Percentiles rank a stretch among this genome's conserved stretches.
phyloP scores from a whole-genome alignment of 768 basidiomycete genomes.

The Daedaleopsis nitida region DNA sequence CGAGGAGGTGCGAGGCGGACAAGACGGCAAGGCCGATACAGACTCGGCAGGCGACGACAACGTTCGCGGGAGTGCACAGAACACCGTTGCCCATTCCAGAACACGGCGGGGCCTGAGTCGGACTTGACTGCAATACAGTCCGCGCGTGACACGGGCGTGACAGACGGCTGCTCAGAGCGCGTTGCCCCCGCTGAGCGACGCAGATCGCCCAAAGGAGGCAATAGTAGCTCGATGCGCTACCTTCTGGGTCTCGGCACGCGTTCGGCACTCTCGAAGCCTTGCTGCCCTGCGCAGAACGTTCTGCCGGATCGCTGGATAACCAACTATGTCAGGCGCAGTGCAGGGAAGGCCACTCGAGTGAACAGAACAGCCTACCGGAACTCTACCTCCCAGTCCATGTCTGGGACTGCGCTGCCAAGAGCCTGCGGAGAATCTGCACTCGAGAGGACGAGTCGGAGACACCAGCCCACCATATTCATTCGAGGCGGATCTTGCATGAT shows the following conservation, averaged over 20 bases:
- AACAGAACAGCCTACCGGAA: no score
- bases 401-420: no score
- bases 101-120: conserved; percentile 1
- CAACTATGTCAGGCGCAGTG: background rate
- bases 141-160: background rate
- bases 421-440: no score
- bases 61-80: conserved; percentile 17
- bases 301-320: background rate
- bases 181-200: background rate
- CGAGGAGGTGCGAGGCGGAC: no score
- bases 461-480: no score
- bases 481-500: no score
- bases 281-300: background rate
- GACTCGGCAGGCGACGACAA: background rate
- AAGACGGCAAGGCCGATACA: no score
- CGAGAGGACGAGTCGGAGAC: no score
- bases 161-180: background rate
- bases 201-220: background rate
- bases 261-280: background rate
- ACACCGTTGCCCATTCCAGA: background rate
- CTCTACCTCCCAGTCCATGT: no score
- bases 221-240: background rate
- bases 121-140: background rate
- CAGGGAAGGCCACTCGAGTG: background rate
- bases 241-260: background rate